A percentile compares a stretch with the other conserved stretches of the same genome.
phyloP scores from a whole-genome alignment of 257 asterid species.

The Schizonepeta tenuifolia region DNA sequence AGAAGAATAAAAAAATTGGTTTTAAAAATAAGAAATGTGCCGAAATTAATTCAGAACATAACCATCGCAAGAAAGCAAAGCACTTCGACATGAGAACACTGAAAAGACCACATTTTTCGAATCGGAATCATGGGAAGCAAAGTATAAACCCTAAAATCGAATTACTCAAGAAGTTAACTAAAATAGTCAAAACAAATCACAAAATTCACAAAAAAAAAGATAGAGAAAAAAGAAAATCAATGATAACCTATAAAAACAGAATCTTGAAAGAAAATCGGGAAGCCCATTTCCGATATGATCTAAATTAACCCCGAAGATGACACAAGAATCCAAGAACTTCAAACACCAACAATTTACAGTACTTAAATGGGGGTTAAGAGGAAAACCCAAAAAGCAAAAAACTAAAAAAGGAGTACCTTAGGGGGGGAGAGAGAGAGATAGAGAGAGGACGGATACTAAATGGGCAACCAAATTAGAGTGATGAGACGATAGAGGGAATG shows the following conservation, averaged over 20 bases:
- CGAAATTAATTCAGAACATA: background rate
- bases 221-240: background rate
- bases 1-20: background rate
- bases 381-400: constrained; percentile 21
- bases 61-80: constrained; percentile 35
- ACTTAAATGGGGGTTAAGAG: background rate
- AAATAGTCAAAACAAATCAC: background rate
- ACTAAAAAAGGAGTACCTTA: constrained; percentile 25
- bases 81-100: constrained; percentile 15
- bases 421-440: constrained; percentile 11
- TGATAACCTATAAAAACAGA: constrained; percentile 4
- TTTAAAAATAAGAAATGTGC: constrained; percentile 20
- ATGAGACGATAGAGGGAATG: constrained; percentile 1
- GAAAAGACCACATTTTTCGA: constrained; percentile 26
- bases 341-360: constrained; percentile 17
- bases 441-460: constrained; percentile 4
- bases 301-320: constrained; percentile 29
- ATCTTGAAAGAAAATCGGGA: constrained; percentile 15
- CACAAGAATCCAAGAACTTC: constrained; percentile 22
- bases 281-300: constrained; percentile 24
- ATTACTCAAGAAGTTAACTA: constrained; percentile 25
- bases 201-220: background rate
- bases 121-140: constrained; percentile 39
- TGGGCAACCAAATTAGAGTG: constrained; percentile 30
- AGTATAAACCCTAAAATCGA: constrained; percentile 40